Conservation (phyloP, 225 moss, liverwort and hornwort genomes). For the Thuidium tamariscinum region DNA sequence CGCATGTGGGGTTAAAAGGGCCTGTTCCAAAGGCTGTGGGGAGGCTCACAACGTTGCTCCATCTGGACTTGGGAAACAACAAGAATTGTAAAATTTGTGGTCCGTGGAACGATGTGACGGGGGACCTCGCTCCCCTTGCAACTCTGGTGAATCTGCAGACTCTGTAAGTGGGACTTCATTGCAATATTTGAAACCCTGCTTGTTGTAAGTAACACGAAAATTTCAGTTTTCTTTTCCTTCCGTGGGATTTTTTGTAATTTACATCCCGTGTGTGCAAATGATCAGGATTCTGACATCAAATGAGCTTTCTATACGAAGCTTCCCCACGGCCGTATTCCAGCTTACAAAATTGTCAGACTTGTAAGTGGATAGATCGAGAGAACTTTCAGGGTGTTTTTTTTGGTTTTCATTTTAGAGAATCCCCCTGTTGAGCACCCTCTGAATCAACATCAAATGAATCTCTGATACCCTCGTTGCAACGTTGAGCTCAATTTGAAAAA, state of each 20-base stretch:
- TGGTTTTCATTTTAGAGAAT: background rate
- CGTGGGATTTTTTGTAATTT: background rate
- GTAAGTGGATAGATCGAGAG: background rate
- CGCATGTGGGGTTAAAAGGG: conserved; percentile 12
- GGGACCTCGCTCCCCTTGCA: conserved; percentile 17
- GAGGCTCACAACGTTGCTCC: conserved; percentile 6
- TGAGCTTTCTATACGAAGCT: conserved; percentile 7
- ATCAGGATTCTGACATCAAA: conserved; percentile 26
- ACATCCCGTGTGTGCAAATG: background rate
- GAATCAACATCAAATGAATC: background rate
- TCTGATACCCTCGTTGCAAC: background rate
- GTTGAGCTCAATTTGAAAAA: background rate
- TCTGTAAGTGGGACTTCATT: conserved; percentile 6
- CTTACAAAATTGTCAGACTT: conserved; percentile 1
- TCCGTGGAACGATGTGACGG: conserved; percentile 30
- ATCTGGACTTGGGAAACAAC: conserved; percentile 29
- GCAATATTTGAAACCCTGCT: background rate
- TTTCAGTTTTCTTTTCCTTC: background rate
- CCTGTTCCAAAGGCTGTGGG: conserved; percentile 18
- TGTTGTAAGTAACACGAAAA: background rate
- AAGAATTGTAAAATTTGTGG: conserved; percentile 11
- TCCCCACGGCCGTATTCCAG: conserved; percentile 10
- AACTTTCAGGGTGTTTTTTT: no score
- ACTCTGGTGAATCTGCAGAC: conserved; percentile 16
- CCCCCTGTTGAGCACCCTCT: background rate